These are phyloP conservation scores for Suillus subluteus DNA, from an alignment of 768 basidiomycete species.

Conservation along the genomic window DNA sequence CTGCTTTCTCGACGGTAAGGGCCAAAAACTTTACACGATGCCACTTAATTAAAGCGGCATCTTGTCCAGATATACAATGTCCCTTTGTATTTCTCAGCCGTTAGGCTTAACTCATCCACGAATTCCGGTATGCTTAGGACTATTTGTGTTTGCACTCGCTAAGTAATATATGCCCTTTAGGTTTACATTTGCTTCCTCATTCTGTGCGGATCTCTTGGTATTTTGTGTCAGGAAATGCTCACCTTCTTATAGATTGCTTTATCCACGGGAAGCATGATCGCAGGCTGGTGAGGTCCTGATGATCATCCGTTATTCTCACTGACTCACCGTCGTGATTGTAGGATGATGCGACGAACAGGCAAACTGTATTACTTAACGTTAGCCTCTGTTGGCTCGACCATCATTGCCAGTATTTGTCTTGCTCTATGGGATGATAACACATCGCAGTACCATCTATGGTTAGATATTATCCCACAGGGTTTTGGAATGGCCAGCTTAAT, in stretches of 20 bases:
- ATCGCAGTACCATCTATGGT: conserved; percentile 66
- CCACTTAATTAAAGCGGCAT: conserved; percentile 15
- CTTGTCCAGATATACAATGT: conserved; percentile 74
- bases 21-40: conserved; percentile 1
- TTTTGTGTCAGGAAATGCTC: conserved; percentile 18
- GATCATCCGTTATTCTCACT: conserved; percentile 10
- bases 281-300: conserved; percentile 68
- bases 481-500: conserved; percentile 85
- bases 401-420: conserved; percentile 64
- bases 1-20: conserved; percentile 78
- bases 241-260: conserved; percentile 63
- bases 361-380: conserved; percentile 81
- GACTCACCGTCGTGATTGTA: conserved; percentile 32
- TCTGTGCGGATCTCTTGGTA: conserved; percentile 54
- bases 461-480: conserved; percentile 79
- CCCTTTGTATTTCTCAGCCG: conserved; percentile 88
- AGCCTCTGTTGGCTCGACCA: conserved; percentile 58
- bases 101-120: conserved; percentile 67
- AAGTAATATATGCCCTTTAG: conserved; percentile 39
- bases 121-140: conserved; percentile 60
- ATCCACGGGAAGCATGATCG: conserved; percentile 82
- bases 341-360: conserved; percentile 87
- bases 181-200: conserved; percentile 88
- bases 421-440: conserved; percentile 69
- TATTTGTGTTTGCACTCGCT: conserved; percentile 7